Conservation (phyloP, 1,284 basidiomycete species). For the Cutaneotrichosporon cutaneum region DNA sequence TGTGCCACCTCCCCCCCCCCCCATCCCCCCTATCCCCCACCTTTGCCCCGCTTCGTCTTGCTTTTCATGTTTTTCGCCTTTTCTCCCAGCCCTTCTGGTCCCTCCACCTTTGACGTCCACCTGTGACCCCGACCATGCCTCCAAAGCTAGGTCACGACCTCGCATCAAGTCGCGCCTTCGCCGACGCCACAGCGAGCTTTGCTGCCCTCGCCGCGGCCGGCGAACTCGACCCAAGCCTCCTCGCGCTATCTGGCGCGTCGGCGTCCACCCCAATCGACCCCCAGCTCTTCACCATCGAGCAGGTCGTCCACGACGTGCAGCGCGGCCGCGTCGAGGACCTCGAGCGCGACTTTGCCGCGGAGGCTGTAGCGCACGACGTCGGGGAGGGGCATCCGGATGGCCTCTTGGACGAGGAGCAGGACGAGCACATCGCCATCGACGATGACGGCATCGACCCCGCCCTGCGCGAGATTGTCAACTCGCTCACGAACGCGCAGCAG, state of each 20-base stretch:
- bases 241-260: slow-evolving; percentile 11
- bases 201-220: not conserved
- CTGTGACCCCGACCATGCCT: not conserved
- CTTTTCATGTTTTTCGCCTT: slow-evolving; percentile 19
- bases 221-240: slow-evolving; percentile 19
- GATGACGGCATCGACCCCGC: slow-evolving; percentile 48
- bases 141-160: slow-evolving; percentile 6
- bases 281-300: slow-evolving; percentile 38
- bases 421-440: slow-evolving; percentile 5
- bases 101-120: slow-evolving; percentile 14
- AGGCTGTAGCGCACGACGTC: not conserved
- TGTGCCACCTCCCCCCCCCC: too few relatives aligned
- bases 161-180: not conserved
- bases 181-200: not conserved
- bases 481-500: slow-evolving; percentile 47
- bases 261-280: slow-evolving; percentile 33
- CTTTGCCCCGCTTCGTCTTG: too few relatives aligned
- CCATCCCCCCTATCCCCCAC: too few relatives aligned
- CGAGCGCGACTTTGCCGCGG: slow-evolving; percentile 5
- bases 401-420: slow-evolving; percentile 4
- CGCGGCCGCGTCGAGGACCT: slow-evolving; percentile 26
- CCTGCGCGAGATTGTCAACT: slow-evolving; percentile 49
- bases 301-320: slow-evolving; percentile 40
- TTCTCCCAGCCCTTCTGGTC: slow-evolving; percentile 14
- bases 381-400: not conserved